Percentiles rank a stretch among this genome's conserved stretches.
Conservation (phyloP, 179 eudicot species). For the Beta lomatogona region DNA sequence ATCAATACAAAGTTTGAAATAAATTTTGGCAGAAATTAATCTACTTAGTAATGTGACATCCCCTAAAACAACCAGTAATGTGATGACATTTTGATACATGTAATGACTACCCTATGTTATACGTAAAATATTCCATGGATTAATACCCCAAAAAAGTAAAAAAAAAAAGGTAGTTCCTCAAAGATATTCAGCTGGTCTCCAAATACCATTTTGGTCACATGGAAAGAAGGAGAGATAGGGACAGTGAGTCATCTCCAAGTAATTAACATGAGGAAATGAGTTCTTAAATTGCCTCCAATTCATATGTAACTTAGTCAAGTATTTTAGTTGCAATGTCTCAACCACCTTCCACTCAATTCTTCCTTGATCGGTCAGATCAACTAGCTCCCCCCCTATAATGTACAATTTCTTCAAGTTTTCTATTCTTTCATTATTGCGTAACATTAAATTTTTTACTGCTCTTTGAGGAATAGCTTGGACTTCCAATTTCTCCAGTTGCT, state of each 20-base stretch:
- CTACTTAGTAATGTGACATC: too few species aligned
- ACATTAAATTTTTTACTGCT: neutral
- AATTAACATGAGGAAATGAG: neutral
- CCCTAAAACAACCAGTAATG: too few species aligned
- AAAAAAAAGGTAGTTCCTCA: too few species aligned
- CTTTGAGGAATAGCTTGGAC: neutral
- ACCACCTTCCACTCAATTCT: neutral
- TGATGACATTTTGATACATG: too few species aligned
- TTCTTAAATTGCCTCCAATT: slow-evolving; percentile 1
- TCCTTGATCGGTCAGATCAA: neutral
- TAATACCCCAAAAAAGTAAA: too few species aligned
- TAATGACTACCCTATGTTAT: too few species aligned
- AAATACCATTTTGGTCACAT: slow-evolving; percentile 4
- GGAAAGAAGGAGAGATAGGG: neutral
- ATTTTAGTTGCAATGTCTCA: neutral
- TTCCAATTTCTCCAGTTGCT: slow-evolving; percentile 1
- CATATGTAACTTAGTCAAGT: slow-evolving; percentile 4
- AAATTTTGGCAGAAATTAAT: too few species aligned
- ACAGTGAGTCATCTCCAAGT: neutral
- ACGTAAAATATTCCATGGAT: too few species aligned
- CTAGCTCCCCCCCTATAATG: neutral
- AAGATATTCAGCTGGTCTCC: neutral
- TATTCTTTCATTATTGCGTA: too few species aligned
- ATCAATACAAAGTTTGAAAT: too few species aligned
- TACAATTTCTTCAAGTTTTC: neutral